Evolutionary conservation across 2,329 filamentous ascomycete species (phyloP), one percentile per base, ranked within the genome.

Genomic region (Cercospora sojina): DNA sequence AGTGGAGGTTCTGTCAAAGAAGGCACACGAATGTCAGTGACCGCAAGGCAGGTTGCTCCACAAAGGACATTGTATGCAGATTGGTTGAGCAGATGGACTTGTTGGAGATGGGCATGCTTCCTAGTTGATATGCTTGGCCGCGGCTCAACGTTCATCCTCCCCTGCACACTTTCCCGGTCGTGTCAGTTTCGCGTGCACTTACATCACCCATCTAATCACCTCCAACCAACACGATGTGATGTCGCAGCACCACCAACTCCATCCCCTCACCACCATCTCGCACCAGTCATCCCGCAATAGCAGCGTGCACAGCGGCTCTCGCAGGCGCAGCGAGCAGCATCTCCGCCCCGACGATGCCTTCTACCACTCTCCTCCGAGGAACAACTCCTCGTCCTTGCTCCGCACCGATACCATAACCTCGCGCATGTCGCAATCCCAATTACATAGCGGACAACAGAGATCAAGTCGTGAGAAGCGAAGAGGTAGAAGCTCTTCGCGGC

Each of bases 261-360:
- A 41, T 13, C 41, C 58, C n/a, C 58, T 61, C 8, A 47, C 58
- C 38, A 49, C 58, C n/a, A 49, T 61, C 13, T 65, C 64, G 18
- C 59, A 62, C 12, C 63, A 66, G n/a, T 69, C 69, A 25, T 70
- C 69, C 2, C 67, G 67, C 60, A 66, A 66, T 55, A 69, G 67
- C 61, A 67, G 65, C 55, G 62, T 65, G n/a, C 63, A 64, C 9
- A 63, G 62, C 16, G 38, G 56, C 1, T 59, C 59, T 4, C 67
- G 66, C 66, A 49, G 63, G n/a, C 64, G 67, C 57, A 68, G 66
- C 65, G 66, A 67, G 35, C 68, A 67, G 53, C 64, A 88, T 69
- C 88, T 96, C 49, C 90, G 91, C 3, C 92, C 92, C 16, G 90
- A 94, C 80, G 92, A 96, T 86, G 92, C 92, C 64, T 91, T 92